Base-by-base conservation (phyloP, 805 yeast species). In the Suhomyces xylopsoci region DNA sequence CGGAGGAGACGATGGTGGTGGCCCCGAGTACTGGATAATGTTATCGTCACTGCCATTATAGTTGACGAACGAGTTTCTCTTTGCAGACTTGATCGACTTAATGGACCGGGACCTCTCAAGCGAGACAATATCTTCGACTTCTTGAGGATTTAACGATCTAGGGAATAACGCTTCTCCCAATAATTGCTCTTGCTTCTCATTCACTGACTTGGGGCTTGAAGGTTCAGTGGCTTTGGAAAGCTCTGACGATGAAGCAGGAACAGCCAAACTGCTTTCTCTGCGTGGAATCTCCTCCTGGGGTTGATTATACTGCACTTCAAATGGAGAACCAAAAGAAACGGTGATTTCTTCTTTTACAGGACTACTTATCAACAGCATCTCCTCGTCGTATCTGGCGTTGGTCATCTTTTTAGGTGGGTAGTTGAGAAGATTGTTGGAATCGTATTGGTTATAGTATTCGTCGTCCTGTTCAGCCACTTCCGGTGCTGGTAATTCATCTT, bases 51-150 rank as follows among this genome's bases (percentile, higher is more conserved):
- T 67, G 6, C 78, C 78, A 45, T 69, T 60, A 55, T 73, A 75
- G 51, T 74, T 74, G 17, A 69, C 67, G 55, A 66, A 75, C 24
- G 77, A 71, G 51, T 66, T 72, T 20, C 79, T 56, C 45, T 65
- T 62, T 45, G 60, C 66, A 14, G 75, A 68, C 50, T 61, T 71
- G n/a, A 78, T 65, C 0, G 90, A 84, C 62, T 81, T 78, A 72
- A 80, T 73, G 5, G 84, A 80, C 48, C 83, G 63, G 7, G 87
- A 81, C 54, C 92, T 76, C 65, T 88, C 96, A 44, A 88, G 63
- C 7, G 87, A 79, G 2, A 86, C 85, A 52, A 88, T 88, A 45
- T 88, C 84, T 57, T 85, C 88, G 9, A 88, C 88, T 62, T 88
- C 96, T 49, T 79, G 81, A 0, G 81, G 74, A 52, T 79, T 85